phyloP scores from a whole-genome alignment of 805 yeast genomes.

The Grigorovia jiainica region DNA sequence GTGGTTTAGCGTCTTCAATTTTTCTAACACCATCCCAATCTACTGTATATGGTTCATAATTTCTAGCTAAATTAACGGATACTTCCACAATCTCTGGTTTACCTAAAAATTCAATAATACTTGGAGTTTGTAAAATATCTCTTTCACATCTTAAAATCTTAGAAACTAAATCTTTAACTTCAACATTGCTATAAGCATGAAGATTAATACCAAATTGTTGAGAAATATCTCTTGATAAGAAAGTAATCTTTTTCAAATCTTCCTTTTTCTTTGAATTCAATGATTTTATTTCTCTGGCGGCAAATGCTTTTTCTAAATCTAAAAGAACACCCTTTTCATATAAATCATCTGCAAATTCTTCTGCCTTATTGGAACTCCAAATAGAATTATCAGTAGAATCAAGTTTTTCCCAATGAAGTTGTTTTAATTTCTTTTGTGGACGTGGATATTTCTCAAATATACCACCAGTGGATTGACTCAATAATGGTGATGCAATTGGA shows the following conservation, averaged over 20 bases:
- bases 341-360: slow-evolving; percentile 48
- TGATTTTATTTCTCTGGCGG: slow-evolving; percentile 62
- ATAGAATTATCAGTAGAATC: slow-evolving; percentile 78
- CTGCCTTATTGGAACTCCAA: slow-evolving; percentile 65
- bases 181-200: slow-evolving; percentile 56
- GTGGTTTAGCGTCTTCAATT: slow-evolving; percentile 33
- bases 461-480: slow-evolving; percentile 24
- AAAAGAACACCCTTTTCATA: slow-evolving; percentile 69
- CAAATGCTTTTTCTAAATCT: slow-evolving; percentile 80
- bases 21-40: slow-evolving; percentile 46
- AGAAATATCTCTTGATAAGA: slow-evolving; percentile 73
- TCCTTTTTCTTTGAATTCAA: slow-evolving; percentile 37
- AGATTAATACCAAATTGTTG: slow-evolving; percentile 93
- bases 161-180: slow-evolving; percentile 58
- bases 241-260: slow-evolving; percentile 49
- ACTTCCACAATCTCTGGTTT: slow-evolving; percentile 69
- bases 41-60: slow-evolving; percentile 70
- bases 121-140: slow-evolving; percentile 57
- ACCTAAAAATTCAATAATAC: slow-evolving; percentile 76
- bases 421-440: slow-evolving; percentile 75
- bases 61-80: slow-evolving; percentile 58
- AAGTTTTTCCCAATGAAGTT: slow-evolving; percentile 93
- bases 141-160: slow-evolving; percentile 68
- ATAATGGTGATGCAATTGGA: slow-evolving; percentile 25
- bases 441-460: slow-evolving; percentile 47